These are phyloP conservation scores for Beauveria sp. DNA, from an alignment of 2,329 filamentous ascomycete species.

Conservation along the genomic window DNA sequence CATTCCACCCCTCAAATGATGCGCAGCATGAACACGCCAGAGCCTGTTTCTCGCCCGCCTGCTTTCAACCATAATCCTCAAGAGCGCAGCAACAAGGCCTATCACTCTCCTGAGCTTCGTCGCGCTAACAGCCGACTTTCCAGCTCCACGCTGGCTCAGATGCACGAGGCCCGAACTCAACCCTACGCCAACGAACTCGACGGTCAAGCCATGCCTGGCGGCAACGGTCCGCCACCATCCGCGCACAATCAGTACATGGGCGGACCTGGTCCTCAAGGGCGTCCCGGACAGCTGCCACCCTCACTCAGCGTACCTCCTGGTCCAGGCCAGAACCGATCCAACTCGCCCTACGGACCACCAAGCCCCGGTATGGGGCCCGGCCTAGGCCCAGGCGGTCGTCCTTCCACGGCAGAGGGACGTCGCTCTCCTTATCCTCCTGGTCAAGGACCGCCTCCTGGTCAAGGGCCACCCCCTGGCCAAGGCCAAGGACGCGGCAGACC, in stretches of 20 bases:
- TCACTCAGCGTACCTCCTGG: conserved; percentile 30
- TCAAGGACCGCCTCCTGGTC: not conserved
- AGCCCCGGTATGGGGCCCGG: conserved; percentile 20
- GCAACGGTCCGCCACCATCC: not conserved
- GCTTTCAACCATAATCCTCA: conserved; percentile 70
- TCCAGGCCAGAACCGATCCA: conserved; percentile 33
- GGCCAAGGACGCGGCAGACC: conserved; percentile 5
- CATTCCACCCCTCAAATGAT: conserved; percentile 23
- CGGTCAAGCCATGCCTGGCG: conserved; percentile 2
- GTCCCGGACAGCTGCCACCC: conserved; percentile 31
- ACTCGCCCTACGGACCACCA: conserved; percentile 25
- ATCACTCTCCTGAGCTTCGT: conserved; percentile 69
- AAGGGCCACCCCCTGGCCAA: not conserved
- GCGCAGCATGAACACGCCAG: conserved; percentile 54
- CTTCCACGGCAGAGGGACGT: conserved; percentile 25
- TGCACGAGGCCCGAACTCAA: conserved; percentile 46
- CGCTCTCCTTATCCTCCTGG: conserved; percentile 22
- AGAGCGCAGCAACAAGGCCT: conserved; percentile 58
- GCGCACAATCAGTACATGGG: conserved; percentile 22
- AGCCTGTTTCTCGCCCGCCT: conserved; percentile 71
- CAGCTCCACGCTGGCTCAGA: conserved; percentile 68
- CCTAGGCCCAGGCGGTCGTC: conserved; percentile 24
- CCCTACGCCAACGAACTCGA: conserved; percentile 11
- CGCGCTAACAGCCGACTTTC: conserved; percentile 81
- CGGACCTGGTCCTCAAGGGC: conserved; percentile 30